These are phyloP conservation scores for Saprolegnia diclina DNA, from an alignment of 352 stramenopile species.

Conservation along the genomic window DNA sequence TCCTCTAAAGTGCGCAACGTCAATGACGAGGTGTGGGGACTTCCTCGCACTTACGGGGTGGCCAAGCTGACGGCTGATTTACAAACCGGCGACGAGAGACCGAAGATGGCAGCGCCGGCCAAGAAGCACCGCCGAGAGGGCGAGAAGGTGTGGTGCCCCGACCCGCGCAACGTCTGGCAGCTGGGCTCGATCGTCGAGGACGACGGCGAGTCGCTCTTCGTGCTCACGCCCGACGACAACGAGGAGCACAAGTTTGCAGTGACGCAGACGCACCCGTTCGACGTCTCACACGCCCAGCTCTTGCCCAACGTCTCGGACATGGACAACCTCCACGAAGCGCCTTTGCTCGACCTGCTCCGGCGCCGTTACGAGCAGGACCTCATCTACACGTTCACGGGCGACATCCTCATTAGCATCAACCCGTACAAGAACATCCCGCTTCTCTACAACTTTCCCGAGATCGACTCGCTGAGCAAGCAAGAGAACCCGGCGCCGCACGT, in stretches of 20 bases:
- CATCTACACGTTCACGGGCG: constrained; percentile 94
- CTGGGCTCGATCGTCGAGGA: constrained; percentile 81
- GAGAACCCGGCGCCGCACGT: constrained; percentile 83
- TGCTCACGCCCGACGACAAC: constrained; percentile 71
- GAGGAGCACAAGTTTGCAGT: constrained; percentile 74
- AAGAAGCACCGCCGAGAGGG: constrained; percentile 54
- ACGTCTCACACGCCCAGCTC: constrained; percentile 84
- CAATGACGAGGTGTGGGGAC: constrained; percentile 1
- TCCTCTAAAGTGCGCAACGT: not conserved
- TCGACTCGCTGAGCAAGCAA: constrained; percentile 81
- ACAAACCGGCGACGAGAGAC: constrained; percentile 20
- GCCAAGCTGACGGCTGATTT: not conserved
- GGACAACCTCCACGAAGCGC: constrained; percentile 90
- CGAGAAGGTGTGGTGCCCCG: constrained; percentile 84
- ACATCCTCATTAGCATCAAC: constrained; percentile 96
- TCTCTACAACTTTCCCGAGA: constrained; percentile 87
- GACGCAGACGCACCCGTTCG: constrained; percentile 84
- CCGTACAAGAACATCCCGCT: constrained; percentile 94
- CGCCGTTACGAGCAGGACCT: constrained; percentile 84
- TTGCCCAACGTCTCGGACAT: constrained; percentile 90
- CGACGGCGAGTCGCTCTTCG: constrained; percentile 78
- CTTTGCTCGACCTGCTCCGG: constrained; percentile 83
- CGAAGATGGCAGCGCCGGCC: constrained; percentile 10
- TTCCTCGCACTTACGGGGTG: not conserved
- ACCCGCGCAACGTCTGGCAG: constrained; percentile 82